Evolutionary conservation across 345 rosid genomes (phyloP).

Genomic region (Camelina neglecta): DNA sequence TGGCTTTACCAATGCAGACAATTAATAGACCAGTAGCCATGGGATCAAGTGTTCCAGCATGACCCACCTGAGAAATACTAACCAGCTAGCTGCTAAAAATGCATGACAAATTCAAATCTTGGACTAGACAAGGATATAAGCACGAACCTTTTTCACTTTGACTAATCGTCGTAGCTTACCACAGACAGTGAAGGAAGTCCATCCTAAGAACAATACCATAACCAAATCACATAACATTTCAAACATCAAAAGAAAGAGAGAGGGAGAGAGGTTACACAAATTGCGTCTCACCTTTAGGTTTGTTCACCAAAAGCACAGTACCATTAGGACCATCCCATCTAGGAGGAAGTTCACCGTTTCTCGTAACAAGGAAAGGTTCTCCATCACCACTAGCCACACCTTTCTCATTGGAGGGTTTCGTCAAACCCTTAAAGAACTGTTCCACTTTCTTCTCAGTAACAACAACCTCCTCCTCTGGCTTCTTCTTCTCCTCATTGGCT

Average conservation of each 20-base stretch:
- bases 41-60: conserved; percentile 99
- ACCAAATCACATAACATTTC: conserved; percentile 23
- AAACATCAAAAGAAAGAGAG: not conserved
- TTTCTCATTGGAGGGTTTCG: conserved; percentile 65
- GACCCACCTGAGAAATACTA: conserved; percentile 70
- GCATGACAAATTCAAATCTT: not conserved
- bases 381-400: conserved; percentile 54
- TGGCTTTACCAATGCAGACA: conserved; percentile 91
- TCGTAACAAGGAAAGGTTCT: conserved; percentile 76
- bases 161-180: conserved; percentile 92
- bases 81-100: conserved; percentile 10
- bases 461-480: conserved; percentile 51
- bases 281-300: conserved; percentile 78
- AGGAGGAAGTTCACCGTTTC: conserved; percentile 81
- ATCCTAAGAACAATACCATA: conserved; percentile 55
- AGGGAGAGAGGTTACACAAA: conserved; percentile 1
- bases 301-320: conserved; percentile 82
- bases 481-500: conserved; percentile 51
- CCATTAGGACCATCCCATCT: conserved; percentile 88
- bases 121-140: conserved; percentile 8
- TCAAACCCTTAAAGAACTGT: conserved; percentile 85
- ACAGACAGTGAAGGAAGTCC: conserved; percentile 98
- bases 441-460: conserved; percentile 84
- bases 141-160: conserved; percentile 83
- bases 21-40: conserved; percentile 97